Conservation (phyloP, 2,329 filamentous ascomycete genomes). For the Penicillium brevicompactum region DNA sequence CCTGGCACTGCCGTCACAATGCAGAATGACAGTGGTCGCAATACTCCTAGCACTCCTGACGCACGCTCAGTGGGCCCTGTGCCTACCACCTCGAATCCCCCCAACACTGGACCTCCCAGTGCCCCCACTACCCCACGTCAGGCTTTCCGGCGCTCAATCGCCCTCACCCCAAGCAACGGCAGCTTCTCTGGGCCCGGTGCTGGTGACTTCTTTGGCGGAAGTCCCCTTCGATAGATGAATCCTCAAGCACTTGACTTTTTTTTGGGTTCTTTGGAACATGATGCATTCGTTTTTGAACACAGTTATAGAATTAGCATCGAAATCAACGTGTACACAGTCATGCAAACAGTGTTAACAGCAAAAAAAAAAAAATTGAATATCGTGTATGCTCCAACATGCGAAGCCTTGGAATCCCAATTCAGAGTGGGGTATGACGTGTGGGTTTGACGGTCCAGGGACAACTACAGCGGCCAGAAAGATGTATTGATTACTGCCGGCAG, state of each 20-base stretch:
- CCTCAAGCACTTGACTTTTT: neutral
- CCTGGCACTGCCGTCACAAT: constrained; percentile 43
- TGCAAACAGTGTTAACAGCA: neutral
- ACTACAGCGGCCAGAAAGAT: neutral
- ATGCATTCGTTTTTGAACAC: neutral
- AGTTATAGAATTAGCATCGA: neutral
- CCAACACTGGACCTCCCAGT: constrained; percentile 24
- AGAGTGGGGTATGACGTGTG: constrained; percentile 31
- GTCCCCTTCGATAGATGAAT: constrained; percentile 37
- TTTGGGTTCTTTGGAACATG: neutral
- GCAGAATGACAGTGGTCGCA: constrained; percentile 43
- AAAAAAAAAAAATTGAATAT: neutral
- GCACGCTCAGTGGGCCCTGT: constrained; percentile 12
- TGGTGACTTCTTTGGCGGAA: constrained; percentile 43
- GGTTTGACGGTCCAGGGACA: neutral
- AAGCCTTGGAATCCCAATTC: neutral
- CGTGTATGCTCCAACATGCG: neutral
- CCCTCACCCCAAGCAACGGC: constrained; percentile 46
- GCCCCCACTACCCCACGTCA: constrained; percentile 46
- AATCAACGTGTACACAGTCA: neutral
- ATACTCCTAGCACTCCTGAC: constrained; percentile 45
- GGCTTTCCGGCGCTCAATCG: constrained; percentile 44
- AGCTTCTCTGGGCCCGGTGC: constrained; percentile 41
- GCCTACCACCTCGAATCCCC: constrained; percentile 4
- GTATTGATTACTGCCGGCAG: neutral